Evolutionary conservation across 2,329 filamentous ascomycete species (phyloP), one percentile per base, ranked within the genome.

Genomic region (Claviceps sorghi): DNA sequence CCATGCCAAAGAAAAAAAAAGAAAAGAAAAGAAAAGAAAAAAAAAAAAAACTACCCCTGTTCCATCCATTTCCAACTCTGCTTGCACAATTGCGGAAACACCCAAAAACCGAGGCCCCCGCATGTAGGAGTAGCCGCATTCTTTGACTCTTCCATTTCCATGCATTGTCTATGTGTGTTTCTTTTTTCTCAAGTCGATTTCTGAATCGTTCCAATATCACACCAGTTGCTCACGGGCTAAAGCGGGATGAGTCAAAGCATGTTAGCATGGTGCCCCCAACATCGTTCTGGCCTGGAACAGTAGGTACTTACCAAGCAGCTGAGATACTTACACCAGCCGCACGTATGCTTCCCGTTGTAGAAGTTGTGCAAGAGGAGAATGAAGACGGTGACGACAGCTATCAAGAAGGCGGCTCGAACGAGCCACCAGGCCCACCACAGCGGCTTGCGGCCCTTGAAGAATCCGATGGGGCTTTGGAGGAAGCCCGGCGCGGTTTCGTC

Each of bases 391-490:
- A 95, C 74, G 36, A 90, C 85, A n/a, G 82, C 77, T 8, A 95
- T 77, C 50, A 98, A 71, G 26, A 85, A 83, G 0, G 78, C 88
- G 1, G 79, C 86, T 19, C 93, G 80, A 30, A 97, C 76, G 22
- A 95, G 68, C 91, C 91, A 97, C 93, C 93, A 98, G 6, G 73
- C 85, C 93, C 93, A 98, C 93, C 93, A 98, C 8, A 95, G 75
- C 22, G 86, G 85, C 66, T 95, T 95, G 19, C 93, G 79, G 21
- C 88, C 88, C 65, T 90, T 91, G 72, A 97, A 97, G 69, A 96
- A 96, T 6, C 80, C 82, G 4, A 82, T 65, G 0, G 84, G 80
- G 53, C 78, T 80, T 60, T 81, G 79, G 52, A 79, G 64, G 58
- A 85, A 81, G 0, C 72, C 65, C 29, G 74, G 72, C 19, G 74